Evolutionary conservation across 305 asterid genomes (phyloP).

Genomic region (Solanum chacoense): DNA sequence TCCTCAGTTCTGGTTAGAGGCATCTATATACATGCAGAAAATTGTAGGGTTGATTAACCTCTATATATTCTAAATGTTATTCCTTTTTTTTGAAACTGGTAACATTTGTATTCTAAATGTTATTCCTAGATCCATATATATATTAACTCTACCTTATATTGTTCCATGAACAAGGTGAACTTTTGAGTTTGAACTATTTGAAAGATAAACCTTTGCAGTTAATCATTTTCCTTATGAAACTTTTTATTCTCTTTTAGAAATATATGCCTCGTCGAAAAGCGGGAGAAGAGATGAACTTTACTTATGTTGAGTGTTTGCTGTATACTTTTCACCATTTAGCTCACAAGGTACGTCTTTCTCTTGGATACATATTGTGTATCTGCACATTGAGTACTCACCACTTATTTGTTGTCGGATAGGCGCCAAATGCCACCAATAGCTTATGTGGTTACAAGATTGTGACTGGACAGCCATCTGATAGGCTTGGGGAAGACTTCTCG

Average conservation of each 20-base stretch:
- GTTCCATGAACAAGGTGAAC: not conserved
- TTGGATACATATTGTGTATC: conserved; percentile 5
- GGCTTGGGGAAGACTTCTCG: conserved; percentile 98
- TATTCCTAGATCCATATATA: not conserved
- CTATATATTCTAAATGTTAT: not conserved
- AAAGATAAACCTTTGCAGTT: not conserved
- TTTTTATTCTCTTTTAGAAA: conserved; percentile 26
- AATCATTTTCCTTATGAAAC: conserved; percentile 2
- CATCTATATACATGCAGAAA: not conserved
- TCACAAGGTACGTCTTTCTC: conserved; percentile 45
- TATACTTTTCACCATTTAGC: conserved; percentile 88
- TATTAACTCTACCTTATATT: not conserved
- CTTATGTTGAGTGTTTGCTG: conserved; percentile 81
- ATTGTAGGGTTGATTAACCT: not conserved
- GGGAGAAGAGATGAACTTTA: conserved; percentile 89
- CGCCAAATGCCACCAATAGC: conserved; percentile 88
- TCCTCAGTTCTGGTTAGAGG: not conserved
- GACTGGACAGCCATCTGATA: conserved; percentile 98
- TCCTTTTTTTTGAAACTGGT: too few relatives aligned
- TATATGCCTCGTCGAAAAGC: conserved; percentile 76
- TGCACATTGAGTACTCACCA: conserved; percentile 8
- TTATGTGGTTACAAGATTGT: conserved; percentile 94
- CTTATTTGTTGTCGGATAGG: conserved; percentile 36
- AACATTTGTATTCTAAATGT: not conserved
- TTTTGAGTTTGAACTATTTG: not conserved